Conservation (phyloP, 192 early-diverging fungal species). For the Gamsiella multidivaricata region DNA sequence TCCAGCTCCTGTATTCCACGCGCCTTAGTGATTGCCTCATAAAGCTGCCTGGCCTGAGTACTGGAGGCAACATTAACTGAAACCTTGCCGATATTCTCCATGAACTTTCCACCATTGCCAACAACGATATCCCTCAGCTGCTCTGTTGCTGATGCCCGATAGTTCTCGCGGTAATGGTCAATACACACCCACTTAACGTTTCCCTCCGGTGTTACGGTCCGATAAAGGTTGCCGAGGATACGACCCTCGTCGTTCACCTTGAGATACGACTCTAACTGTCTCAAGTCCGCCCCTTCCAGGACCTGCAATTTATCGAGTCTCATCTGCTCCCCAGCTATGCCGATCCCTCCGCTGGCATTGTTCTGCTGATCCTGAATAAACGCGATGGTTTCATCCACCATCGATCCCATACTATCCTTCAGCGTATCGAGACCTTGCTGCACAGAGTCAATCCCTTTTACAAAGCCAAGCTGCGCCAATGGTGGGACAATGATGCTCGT, state of each 20-base stretch:
- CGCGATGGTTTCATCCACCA: background rate
- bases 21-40: background rate
- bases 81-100: background rate
- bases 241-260: background rate
- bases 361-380: background rate
- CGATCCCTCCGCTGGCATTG: background rate
- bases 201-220: conserved; percentile 8
- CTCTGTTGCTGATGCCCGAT: background rate
- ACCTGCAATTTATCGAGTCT: background rate
- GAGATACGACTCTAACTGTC: conserved; percentile 15
- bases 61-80: background rate
- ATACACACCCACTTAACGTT: conserved; percentile 38
- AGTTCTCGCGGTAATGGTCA: conserved; percentile 19
- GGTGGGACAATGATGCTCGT: conserved; percentile 9
- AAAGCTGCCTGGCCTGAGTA: background rate
- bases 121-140: background rate
- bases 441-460: background rate
- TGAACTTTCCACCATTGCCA: background rate
- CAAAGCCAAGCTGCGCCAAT: background rate
- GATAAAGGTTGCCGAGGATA: conserved; percentile 6
- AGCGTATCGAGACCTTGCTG: background rate
- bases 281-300: conserved; percentile 13
- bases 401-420: background rate
- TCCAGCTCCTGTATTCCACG: conserved; percentile 9
- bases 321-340: background rate